Conservation (phyloP, 352 stramenopile genomes). For the Phytophthora citrophthora region DNA sequence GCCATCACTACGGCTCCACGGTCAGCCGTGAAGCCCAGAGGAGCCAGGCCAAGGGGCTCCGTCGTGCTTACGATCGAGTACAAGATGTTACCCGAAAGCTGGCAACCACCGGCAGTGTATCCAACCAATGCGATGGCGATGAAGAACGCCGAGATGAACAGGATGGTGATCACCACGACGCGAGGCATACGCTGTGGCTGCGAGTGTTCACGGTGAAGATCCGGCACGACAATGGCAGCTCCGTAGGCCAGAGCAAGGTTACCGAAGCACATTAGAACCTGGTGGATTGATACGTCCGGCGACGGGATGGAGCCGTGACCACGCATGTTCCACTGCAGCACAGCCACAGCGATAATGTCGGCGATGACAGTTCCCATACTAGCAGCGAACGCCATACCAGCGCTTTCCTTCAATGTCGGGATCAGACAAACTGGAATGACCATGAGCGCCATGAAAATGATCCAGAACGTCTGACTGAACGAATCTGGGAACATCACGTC, state of each 20-base stretch:
- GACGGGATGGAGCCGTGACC: constrained; percentile 44
- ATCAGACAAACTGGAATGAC: constrained; percentile 51
- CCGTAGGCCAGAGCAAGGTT: constrained; percentile 59
- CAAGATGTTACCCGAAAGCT: constrained; percentile 63
- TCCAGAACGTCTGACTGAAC: constrained; percentile 50
- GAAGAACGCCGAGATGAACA: constrained; percentile 59
- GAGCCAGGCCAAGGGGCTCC: constrained; percentile 29
- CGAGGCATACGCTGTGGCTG: constrained; percentile 60
- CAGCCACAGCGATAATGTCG: constrained; percentile 41
- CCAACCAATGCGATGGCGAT: constrained; percentile 43
- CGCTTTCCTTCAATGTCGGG: constrained; percentile 59
- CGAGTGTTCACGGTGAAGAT: constrained; percentile 57
- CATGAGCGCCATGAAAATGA: constrained; percentile 57
- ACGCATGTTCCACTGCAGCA: constrained; percentile 56
- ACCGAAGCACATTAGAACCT: constrained; percentile 55
- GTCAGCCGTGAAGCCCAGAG: constrained; percentile 55
- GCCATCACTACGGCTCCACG: constrained; percentile 53
- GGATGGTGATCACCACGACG: constrained; percentile 55
- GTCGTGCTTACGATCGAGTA: constrained; percentile 54
- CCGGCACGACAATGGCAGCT: constrained; percentile 58
- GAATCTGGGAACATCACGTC: constrained; percentile 54
- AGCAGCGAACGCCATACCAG: constrained; percentile 48
- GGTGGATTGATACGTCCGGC: constrained; percentile 47
- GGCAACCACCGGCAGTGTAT: constrained; percentile 56
- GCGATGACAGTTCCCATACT: constrained; percentile 58